Conservation (phyloP, 208 protist species). For the Tetramitus jugosus region DNA sequence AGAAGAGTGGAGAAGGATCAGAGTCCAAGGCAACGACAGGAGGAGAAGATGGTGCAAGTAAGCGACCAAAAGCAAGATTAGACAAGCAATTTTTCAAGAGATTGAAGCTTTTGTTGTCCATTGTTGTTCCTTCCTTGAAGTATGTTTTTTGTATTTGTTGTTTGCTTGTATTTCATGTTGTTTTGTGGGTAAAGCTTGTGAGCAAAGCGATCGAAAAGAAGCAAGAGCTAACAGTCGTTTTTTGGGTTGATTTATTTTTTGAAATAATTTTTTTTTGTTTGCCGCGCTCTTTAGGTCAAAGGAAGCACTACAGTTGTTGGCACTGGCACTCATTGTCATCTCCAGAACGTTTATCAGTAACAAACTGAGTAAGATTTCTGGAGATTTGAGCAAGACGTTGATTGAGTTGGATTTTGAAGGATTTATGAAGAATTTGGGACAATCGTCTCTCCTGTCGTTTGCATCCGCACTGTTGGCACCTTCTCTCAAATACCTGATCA, state of each 20-base stretch:
- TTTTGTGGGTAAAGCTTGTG: neutral
- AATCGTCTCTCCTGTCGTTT: neutral
- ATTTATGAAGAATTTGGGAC: neutral
- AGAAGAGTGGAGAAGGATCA: too few relatives aligned
- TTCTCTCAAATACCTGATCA: conserved; percentile 1
- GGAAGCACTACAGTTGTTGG: conserved; percentile 4
- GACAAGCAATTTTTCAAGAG: conserved; percentile 1
- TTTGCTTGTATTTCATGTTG: too few relatives aligned
- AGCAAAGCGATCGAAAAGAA: neutral
- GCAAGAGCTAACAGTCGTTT: too few relatives aligned
- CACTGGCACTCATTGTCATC: conserved; percentile 1
- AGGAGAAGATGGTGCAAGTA: neutral
- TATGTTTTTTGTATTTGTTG: too few relatives aligned
- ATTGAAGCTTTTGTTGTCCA: neutral
- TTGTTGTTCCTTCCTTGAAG: conserved; percentile 23
- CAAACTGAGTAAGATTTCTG: conserved; percentile 2
- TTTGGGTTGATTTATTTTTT: neutral
- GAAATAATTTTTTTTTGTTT: too few relatives aligned
- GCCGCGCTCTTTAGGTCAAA: neutral
- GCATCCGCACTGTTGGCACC: neutral
- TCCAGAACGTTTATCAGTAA: conserved; percentile 14
- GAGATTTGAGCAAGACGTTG: neutral
- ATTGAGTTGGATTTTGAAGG: conserved; percentile 1
- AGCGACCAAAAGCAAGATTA: neutral
- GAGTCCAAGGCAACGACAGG: too few relatives aligned